Evolutionary conservation across 257 asterid genomes (phyloP).

Genomic region (Gentiana macrophylla): DNA sequence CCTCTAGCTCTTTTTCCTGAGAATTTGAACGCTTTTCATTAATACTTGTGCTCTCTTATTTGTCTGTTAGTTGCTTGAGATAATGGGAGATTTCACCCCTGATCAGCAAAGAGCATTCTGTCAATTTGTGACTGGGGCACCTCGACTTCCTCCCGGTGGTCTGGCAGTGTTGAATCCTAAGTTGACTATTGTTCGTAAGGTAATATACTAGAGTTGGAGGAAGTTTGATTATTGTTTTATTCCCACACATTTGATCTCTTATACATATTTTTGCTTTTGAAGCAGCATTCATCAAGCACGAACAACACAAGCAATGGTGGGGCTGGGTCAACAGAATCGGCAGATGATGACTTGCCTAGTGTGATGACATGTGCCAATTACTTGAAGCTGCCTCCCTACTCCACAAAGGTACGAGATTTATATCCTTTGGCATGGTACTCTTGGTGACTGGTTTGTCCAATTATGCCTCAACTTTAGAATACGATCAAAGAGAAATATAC

Average conservation of each 20-base stretch:
- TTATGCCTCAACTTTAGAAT: neutral
- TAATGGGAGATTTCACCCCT: conserved; percentile 88
- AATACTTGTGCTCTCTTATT: neutral
- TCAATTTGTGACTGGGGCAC: conserved; percentile 99
- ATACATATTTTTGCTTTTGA: neutral
- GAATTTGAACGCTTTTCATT: neutral
- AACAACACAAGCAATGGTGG: conserved; percentile 40
- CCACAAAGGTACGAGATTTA: conserved; percentile 56
- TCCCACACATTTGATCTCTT: neutral
- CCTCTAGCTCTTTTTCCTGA: too few species aligned
- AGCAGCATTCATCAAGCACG: conserved; percentile 73
- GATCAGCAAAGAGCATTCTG: conserved; percentile 95
- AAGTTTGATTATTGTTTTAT: neutral
- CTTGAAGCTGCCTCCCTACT: conserved; percentile 98
- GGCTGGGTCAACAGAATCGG: conserved; percentile 63
- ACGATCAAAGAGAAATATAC: neutral
- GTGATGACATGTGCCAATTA: conserved; percentile 99
- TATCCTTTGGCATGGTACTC: neutral
- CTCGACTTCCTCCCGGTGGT: conserved; percentile 98
- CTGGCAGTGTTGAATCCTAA: conserved; percentile 86
- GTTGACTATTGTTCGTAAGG: conserved; percentile 98
- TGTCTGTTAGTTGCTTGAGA: conserved; percentile 68
- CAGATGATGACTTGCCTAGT: conserved; percentile 92
- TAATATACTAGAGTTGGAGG: conserved; percentile 10
- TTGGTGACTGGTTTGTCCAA: too few species aligned